Base-by-base conservation (phyloP, 805 yeast genomes). In the Saccharomycopsis guyanensis region DNA sequence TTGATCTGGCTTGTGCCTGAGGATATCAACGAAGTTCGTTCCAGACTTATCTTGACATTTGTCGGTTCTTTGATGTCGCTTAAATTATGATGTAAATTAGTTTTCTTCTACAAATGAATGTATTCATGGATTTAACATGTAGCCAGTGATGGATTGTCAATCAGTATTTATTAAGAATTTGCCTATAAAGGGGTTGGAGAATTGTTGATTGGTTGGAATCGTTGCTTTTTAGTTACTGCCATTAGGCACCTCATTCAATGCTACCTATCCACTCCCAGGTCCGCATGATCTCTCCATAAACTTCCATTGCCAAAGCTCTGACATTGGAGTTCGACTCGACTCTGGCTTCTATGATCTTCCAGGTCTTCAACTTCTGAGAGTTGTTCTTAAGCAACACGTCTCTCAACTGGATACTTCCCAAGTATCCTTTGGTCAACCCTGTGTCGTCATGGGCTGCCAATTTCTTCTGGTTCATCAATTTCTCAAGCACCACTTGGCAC, bases 1-100 rank as follows among this genome's bases (percentile, higher is more conserved):
- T 78, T 93, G 62, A 93, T 93, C 59, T 93, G 97, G 97, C 75
- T 93, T 56, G 96, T 93, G n/a, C 98, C 98, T n/a, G 98, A 93
- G 66, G 98, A 93, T 69, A 93, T 93, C 59, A 85, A 82, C 58
- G 97, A 91, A 69, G 97, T 93, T 38, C 84, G 97, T 66, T 76
- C 95, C 38, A 80, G 97, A 65, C 80, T 93, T 69, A 85, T 93
- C 48, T 76, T 88, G 63, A 88, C 97, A 1, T 93, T 93, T 63
- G 86, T 93, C 52, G 98, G 97, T 45, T 86, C 96, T 42, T 76
- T 93, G 65, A 93, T 93, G 98, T 70, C 89, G 7, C 65, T 85
- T 12, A 25, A 40, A 24, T n/a, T 47, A 10, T 38, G 32, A 29
- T 10, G n/a, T 5, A 23, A 19, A n/a, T n/a, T n/a, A n/a, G n/a